Conservation (phyloP, 1,284 basidiomycete species). For the Rhodotorula sp. region DNA sequence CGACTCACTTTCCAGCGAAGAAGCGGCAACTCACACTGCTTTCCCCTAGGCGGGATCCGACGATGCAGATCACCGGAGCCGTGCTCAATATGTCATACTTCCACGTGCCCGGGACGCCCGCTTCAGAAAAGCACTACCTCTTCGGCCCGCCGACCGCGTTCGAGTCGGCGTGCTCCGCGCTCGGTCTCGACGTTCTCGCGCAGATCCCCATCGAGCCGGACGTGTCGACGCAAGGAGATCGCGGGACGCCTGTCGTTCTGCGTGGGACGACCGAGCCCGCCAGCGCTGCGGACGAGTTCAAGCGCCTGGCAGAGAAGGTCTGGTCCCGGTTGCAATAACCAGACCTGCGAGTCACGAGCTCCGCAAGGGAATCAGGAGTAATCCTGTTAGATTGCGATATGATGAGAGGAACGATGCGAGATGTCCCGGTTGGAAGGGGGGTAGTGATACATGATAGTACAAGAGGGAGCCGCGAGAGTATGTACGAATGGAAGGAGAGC, state of each 20-base stretch:
- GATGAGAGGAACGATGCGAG: too few species aligned
- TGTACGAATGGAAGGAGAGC: background rate
- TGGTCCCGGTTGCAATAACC: background rate
- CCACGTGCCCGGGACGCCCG: conserved; percentile 65
- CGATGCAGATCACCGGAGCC: conserved; percentile 73
- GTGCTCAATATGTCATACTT: conserved; percentile 90
- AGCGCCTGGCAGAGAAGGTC: background rate
- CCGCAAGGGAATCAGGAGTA: background rate
- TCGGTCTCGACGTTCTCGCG: conserved; percentile 71
- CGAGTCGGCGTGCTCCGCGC: conserved; percentile 61
- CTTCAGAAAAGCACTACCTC: conserved; percentile 60
- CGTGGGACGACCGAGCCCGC: conserved; percentile 42
- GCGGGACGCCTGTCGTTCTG: conserved; percentile 59
- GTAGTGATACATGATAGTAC: background rate
- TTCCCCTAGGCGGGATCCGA: background rate
- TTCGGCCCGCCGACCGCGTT: conserved; percentile 75
- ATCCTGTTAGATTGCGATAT: too few species aligned
- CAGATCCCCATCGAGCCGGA: conserved; percentile 77
- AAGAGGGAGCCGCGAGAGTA: background rate
- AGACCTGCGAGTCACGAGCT: background rate
- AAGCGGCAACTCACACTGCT: background rate
- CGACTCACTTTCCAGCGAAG: background rate
- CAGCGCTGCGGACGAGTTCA: background rate
- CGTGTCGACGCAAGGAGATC: conserved; percentile 74
- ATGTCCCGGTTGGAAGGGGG: too few species aligned